Evolutionary conservation across 2,329 filamentous ascomycete species (phyloP), one percentile per base, ranked within the genome.

Genomic region (Nothophoma quercina): DNA sequence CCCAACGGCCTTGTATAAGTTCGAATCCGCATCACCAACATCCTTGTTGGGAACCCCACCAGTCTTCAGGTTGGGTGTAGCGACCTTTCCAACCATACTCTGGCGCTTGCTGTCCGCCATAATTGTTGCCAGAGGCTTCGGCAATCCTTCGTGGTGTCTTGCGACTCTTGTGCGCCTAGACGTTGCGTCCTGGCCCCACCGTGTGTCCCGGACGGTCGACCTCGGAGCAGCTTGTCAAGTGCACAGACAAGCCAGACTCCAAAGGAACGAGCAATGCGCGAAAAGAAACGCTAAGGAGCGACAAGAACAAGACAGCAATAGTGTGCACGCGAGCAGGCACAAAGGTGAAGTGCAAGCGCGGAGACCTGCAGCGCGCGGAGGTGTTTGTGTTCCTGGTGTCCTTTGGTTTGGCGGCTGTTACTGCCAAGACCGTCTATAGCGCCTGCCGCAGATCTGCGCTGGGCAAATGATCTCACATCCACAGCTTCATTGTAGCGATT

Each of bases 41-140:
- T 76, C 75, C 56, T 77, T 73, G 56, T 65, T 68, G 51, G 73
- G 66, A 53, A 67, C 75, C 51, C 72, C 62, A 52, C 69, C 74
- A 46, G 75, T 67, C 70, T 81, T 82, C 42, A 67, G 47, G 55
- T 64, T 64, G 18, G 80, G 79, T 29, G 79, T 80, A 44, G 79
- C 81, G 55, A 81, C 76, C 75, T 83, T 86, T 32, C 77, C 79
- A 60, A 78, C 78, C 53, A 78, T 71, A 68, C 77, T 80, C 68
- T 83, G 81, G 63, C 83, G 81, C 77, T 86, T 86, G 56, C 71
- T 79, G 65, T 87, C 83, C 38, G 83, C 80, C 83, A 85, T 85
- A 53, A 26, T 60, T 34, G 38, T 34, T 43, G 42, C 54, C 35
- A 43, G 18, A 44, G 16, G 26, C 38, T 48, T 39, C 13, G 23